phyloP scores from a whole-genome alignment of 2,329 filamentous ascomycete genomes.

The Trichophyton rubrum region DNA sequence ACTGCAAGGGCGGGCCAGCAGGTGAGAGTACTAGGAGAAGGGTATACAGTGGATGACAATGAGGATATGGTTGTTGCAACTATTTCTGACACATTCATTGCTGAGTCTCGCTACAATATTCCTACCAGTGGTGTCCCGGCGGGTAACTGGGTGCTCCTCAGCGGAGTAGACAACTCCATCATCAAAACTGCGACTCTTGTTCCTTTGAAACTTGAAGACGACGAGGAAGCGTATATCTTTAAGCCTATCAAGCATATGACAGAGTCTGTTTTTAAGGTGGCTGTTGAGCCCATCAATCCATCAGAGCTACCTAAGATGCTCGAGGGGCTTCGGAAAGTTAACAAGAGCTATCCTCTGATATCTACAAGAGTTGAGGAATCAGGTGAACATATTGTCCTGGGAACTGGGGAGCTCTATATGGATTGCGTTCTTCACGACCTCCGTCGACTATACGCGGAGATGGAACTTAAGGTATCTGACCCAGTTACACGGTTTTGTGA shows the following conservation, averaged over 20 bases:
- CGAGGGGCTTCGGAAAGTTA: conserved; percentile 88
- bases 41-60: conserved; percentile 91
- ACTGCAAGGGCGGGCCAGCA: conserved; percentile 69
- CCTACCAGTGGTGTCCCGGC: conserved; percentile 84
- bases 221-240: conserved; percentile 93
- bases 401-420: conserved; percentile 98
- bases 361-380: conserved; percentile 97
- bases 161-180: conserved; percentile 92
- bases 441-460: conserved; percentile 85
- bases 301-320: conserved; percentile 98
- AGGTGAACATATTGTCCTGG: conserved; percentile 87
- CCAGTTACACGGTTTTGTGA: conserved; percentile 96
- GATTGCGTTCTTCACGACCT: conserved; percentile 95
- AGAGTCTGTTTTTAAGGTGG: conserved; percentile 93
- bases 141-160: conserved; percentile 83
- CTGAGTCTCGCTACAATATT: conserved; percentile 85
- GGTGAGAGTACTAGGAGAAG: conserved; percentile 85
- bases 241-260: conserved; percentile 87
- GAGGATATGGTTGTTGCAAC: conserved; percentile 90
- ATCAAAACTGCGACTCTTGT: conserved; percentile 93
- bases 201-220: conserved; percentile 62
- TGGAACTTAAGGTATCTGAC: conserved; percentile 98
- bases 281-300: conserved; percentile 94
- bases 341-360: conserved; percentile 93
- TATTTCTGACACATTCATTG: conserved; percentile 76